Conservation (phyloP, 2,329 filamentous ascomycete genomes). For the Colletotrichum sp. region DNA sequence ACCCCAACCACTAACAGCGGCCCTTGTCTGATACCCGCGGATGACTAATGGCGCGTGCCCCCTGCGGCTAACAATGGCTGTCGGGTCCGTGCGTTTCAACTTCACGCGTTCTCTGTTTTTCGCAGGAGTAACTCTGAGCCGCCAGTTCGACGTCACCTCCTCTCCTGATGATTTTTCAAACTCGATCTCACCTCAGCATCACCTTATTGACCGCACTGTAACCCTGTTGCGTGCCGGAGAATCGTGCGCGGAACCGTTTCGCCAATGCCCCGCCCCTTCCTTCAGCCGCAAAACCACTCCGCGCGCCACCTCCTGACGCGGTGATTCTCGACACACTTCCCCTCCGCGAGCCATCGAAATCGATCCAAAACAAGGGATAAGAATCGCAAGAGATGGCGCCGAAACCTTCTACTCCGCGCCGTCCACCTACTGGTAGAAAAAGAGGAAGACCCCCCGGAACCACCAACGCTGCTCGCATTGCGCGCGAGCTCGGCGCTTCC, state of each 20-base stretch:
- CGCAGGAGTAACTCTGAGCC: slow-evolving; percentile 30
- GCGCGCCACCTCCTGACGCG: slow-evolving; percentile 27
- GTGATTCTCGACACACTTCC: slow-evolving; percentile 21
- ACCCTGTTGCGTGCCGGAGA: slow-evolving; percentile 22
- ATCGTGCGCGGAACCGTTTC: slow-evolving; percentile 18
- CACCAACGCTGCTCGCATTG: slow-evolving; percentile 45
- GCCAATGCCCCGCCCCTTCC: slow-evolving; percentile 23
- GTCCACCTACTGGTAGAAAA: slow-evolving; percentile 47
- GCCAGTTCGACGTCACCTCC: slow-evolving; percentile 38
- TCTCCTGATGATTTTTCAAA: slow-evolving; percentile 26
- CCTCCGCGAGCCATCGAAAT: slow-evolving; percentile 15
- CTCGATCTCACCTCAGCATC: slow-evolving; percentile 14
- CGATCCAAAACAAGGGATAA: background rate
- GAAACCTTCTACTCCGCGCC: slow-evolving; percentile 42
- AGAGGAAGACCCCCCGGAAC: slow-evolving; percentile 52
- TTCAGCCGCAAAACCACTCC: slow-evolving; percentile 23
- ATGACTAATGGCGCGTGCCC: slow-evolving; percentile 22
- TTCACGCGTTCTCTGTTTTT: slow-evolving; percentile 50
- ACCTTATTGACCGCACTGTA: slow-evolving; percentile 14
- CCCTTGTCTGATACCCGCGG: background rate
- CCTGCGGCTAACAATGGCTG: slow-evolving; percentile 18
- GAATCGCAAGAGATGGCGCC: slow-evolving; percentile 31
- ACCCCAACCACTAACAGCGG: background rate
- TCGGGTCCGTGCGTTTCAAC: slow-evolving; percentile 37
- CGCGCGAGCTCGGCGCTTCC: slow-evolving; percentile 38